phyloP scores from a whole-genome alignment of 2,329 filamentous ascomycete genomes.

The Diplodia seriata region DNA sequence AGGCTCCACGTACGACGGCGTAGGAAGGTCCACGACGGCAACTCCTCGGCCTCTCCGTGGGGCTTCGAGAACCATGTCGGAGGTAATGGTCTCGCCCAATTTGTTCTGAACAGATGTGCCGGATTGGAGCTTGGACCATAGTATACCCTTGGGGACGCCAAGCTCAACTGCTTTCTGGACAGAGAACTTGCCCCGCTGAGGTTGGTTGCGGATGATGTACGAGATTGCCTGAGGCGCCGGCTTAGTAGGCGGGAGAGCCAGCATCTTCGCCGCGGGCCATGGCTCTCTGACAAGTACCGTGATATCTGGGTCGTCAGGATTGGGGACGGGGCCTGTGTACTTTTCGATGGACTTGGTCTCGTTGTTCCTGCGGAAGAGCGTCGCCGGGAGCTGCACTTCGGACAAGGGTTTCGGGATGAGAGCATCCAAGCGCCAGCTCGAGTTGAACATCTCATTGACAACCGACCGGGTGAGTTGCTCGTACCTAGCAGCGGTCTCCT shows the following conservation, averaged over 20 bases:
- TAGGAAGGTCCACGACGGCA: slow-evolving; percentile 80
- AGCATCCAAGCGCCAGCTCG: slow-evolving; percentile 74
- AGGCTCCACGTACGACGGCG: slow-evolving; percentile 70
- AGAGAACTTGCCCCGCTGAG: slow-evolving; percentile 82
- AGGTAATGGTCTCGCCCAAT: slow-evolving; percentile 74
- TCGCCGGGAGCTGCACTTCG: slow-evolving; percentile 71
- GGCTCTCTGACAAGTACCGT: slow-evolving; percentile 76
- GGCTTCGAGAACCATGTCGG: slow-evolving; percentile 83
- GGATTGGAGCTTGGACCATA: slow-evolving; percentile 66
- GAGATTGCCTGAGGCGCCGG: slow-evolving; percentile 75
- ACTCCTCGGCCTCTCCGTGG: slow-evolving; percentile 73
- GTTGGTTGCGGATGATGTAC: slow-evolving; percentile 79
- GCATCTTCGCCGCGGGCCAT: slow-evolving; percentile 75
- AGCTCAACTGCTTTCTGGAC: slow-evolving; percentile 67
- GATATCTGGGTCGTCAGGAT: slow-evolving; percentile 63
- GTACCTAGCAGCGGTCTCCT: slow-evolving; percentile 50
- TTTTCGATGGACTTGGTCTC: slow-evolving; percentile 68
- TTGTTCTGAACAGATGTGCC: slow-evolving; percentile 69
- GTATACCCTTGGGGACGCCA: slow-evolving; percentile 65
- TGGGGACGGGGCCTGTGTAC: slow-evolving; percentile 73
- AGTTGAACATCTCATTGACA: slow-evolving; percentile 80
- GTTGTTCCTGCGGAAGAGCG: slow-evolving; percentile 70
- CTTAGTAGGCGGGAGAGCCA: slow-evolving; percentile 70
- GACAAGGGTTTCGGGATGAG: slow-evolving; percentile 71
- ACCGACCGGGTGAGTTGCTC: slow-evolving; percentile 65